Conservation (phyloP, 2,329 filamentous ascomycete genomes). For the Fusarium sublunatum region DNA sequence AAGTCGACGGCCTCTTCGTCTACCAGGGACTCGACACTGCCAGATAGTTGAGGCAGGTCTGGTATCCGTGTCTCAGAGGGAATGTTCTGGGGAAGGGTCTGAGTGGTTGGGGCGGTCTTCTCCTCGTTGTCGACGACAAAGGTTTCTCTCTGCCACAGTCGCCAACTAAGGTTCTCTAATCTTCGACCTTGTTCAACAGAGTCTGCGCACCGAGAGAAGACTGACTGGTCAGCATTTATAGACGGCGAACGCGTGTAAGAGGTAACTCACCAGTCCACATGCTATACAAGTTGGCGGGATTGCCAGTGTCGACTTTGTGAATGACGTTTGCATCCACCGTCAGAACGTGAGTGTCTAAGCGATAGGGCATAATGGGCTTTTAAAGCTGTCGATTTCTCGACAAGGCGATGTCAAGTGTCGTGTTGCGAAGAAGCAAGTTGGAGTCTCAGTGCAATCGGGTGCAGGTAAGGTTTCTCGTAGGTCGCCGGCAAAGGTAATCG, state of each 20-base stretch:
- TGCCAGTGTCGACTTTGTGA: slow-evolving; percentile 92
- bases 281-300: slow-evolving; percentile 92
- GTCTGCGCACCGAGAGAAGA: slow-evolving; percentile 94
- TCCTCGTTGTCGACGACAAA: slow-evolving; percentile 78
- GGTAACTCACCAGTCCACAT: slow-evolving; percentile 92
- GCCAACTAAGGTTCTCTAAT: slow-evolving; percentile 95
- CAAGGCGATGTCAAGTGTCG: slow-evolving; percentile 46
- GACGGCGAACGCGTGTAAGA: neutral
- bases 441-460: slow-evolving; percentile 24
- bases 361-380: slow-evolving; percentile 77
- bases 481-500: slow-evolving; percentile 39
- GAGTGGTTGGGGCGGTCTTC: slow-evolving; percentile 58
- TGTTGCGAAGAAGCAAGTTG: slow-evolving; percentile 15
- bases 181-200: slow-evolving; percentile 92
- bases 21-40: slow-evolving; percentile 78
- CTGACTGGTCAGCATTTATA: slow-evolving; percentile 60
- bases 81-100: slow-evolving; percentile 63
- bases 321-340: slow-evolving; percentile 92
- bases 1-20: slow-evolving; percentile 75
- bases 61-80: slow-evolving; percentile 56
- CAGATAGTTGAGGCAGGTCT: slow-evolving; percentile 77
- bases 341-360: slow-evolving; percentile 85
- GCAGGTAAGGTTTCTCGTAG: slow-evolving; percentile 8
- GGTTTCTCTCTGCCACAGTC: slow-evolving; percentile 88
- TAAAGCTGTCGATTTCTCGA: slow-evolving; percentile 50